Evolutionary conservation across 1,139 yeast genomes (phyloP).

Genomic region (Yamadazyma aaseri): DNA sequence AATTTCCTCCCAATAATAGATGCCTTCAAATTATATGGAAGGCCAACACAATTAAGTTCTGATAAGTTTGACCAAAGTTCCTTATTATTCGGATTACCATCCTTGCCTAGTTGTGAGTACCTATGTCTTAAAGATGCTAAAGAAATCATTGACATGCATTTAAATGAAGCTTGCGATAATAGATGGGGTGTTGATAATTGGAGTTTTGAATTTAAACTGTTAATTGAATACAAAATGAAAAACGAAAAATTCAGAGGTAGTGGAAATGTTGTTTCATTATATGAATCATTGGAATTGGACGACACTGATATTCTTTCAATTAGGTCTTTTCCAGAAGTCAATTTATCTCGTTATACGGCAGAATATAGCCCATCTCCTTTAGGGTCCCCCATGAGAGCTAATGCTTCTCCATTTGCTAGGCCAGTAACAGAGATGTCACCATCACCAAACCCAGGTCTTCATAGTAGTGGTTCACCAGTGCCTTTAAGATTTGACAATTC

Average conservation of each 20-base stretch:
- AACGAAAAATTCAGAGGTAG: slow-evolving; percentile 24
- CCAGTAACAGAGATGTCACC: slow-evolving; percentile 1
- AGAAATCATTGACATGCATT: slow-evolving; percentile 30
- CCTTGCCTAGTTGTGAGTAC: slow-evolving; percentile 54
- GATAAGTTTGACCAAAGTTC: slow-evolving; percentile 46
- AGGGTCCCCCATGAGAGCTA: slow-evolving; percentile 18
- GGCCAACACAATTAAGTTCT: slow-evolving; percentile 50
- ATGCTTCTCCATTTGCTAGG: slow-evolving; percentile 3
- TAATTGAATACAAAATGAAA: slow-evolving; percentile 30
- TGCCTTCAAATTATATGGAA: slow-evolving; percentile 53
- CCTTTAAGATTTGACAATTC: slow-evolving; percentile 7
- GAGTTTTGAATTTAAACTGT: slow-evolving; percentile 38
- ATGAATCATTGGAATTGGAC: slow-evolving; percentile 20
- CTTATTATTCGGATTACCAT: slow-evolving; percentile 55
- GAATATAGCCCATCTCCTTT: slow-evolving; percentile 14
- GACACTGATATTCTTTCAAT: slow-evolving; percentile 16
- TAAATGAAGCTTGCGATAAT: slow-evolving; percentile 27
- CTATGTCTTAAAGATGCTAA: slow-evolving; percentile 40
- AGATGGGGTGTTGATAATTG: slow-evolving; percentile 27
- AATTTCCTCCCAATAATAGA: slow-evolving; percentile 53
- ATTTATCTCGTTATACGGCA: slow-evolving; percentile 15
- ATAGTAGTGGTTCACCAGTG: slow-evolving; percentile 1
- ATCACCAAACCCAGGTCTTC: slow-evolving; percentile 15
- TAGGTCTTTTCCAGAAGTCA: slow-evolving; percentile 17
- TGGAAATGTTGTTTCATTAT: slow-evolving; percentile 34